Percentiles rank a stretch among this genome's conserved stretches.
These are phyloP conservation scores for Myxozyma sirexii DNA, from an alignment of 805 yeast genomes.

Conservation along the genomic window DNA sequence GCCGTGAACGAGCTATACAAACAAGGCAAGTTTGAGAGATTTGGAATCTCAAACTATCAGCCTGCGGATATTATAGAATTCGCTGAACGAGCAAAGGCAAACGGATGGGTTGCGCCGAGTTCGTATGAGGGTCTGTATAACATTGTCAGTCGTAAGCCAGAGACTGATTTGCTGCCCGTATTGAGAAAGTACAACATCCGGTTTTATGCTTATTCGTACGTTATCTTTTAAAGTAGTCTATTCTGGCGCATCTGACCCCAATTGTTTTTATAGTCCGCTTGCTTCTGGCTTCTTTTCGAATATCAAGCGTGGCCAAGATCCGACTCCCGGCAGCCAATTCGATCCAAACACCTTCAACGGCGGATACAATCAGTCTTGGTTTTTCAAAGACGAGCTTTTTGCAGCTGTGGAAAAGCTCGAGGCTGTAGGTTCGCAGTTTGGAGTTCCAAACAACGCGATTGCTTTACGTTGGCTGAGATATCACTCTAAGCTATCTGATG, in stretches of 20 bases:
- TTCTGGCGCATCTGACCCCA: background rate
- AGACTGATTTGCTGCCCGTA: slow-evolving; percentile 36
- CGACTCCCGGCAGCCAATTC: slow-evolving; percentile 21
- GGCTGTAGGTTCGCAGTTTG: slow-evolving; percentile 1
- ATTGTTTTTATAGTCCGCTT: slow-evolving; percentile 12
- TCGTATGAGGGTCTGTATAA: slow-evolving; percentile 39
- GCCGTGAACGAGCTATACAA: slow-evolving; percentile 36
- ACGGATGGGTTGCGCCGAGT: slow-evolving; percentile 32
- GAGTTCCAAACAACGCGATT: slow-evolving; percentile 16
- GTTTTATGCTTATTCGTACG: slow-evolving; percentile 38
- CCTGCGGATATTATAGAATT: slow-evolving; percentile 32
- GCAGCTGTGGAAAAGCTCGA: slow-evolving; percentile 15
- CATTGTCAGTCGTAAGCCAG: slow-evolving; percentile 35
- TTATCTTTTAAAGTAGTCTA: background rate
- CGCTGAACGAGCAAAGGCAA: slow-evolving; percentile 17
- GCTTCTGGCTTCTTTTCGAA: slow-evolving; percentile 29
- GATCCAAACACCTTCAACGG: slow-evolving; percentile 27
- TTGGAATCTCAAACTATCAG: slow-evolving; percentile 38
- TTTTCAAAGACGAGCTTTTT: slow-evolving; percentile 19
- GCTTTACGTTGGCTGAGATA: slow-evolving; percentile 27
- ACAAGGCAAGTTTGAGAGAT: slow-evolving; percentile 37
- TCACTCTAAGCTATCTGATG: slow-evolving; percentile 19
- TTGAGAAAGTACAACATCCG: slow-evolving; percentile 33
- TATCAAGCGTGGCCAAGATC: slow-evolving; percentile 20
- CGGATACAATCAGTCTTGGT: slow-evolving; percentile 13